phyloP scores from a whole-genome alignment of 495 filamentous ascomycete species.

The Penicillium canariense region DNA sequence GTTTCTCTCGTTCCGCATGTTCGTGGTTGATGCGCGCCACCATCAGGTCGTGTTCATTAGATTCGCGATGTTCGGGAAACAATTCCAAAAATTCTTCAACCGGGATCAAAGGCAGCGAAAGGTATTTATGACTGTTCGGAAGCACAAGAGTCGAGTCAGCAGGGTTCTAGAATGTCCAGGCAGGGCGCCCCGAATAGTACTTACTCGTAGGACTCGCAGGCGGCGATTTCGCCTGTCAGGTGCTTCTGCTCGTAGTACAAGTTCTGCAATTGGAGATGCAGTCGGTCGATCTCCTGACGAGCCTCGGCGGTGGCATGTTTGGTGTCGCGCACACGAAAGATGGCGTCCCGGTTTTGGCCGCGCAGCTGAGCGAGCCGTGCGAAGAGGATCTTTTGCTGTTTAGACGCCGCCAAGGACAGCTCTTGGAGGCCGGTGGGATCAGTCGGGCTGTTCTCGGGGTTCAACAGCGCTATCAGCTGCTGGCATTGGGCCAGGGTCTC shows the following conservation, averaged over 20 bases:
- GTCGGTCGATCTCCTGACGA: slow-evolving; percentile 82
- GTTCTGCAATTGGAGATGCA: slow-evolving; percentile 93
- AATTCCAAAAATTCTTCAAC: slow-evolving; percentile 75
- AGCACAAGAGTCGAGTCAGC: background rate
- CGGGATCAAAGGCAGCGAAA: slow-evolving; percentile 77
- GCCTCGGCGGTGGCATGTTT: slow-evolving; percentile 84
- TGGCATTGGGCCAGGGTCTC: slow-evolving; percentile 72
- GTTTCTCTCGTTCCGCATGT: slow-evolving; percentile 74
- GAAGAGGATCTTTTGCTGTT: slow-evolving; percentile 76
- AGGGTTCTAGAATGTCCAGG: slow-evolving; percentile 15
- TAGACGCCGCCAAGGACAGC: slow-evolving; percentile 60
- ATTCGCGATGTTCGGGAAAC: slow-evolving; percentile 70
- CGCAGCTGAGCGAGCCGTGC: slow-evolving; percentile 79
- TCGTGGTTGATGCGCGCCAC: slow-evolving; percentile 91
- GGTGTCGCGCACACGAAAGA: slow-evolving; percentile 77
- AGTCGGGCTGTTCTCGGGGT: slow-evolving; percentile 42
- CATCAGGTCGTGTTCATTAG: slow-evolving; percentile 77
- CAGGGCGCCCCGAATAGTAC: slow-evolving; percentile 29
- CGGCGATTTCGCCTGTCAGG: slow-evolving; percentile 82
- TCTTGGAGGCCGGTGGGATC: slow-evolving; percentile 42
- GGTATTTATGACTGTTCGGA: slow-evolving; percentile 74
- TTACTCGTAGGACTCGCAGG: slow-evolving; percentile 90
- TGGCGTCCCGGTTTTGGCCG: slow-evolving; percentile 74
- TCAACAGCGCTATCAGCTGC: slow-evolving; percentile 61
- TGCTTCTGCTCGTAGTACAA: slow-evolving; percentile 95